Base-by-base conservation (phyloP, 768 basidiomycete species). In the Hericium erinaceus region DNA sequence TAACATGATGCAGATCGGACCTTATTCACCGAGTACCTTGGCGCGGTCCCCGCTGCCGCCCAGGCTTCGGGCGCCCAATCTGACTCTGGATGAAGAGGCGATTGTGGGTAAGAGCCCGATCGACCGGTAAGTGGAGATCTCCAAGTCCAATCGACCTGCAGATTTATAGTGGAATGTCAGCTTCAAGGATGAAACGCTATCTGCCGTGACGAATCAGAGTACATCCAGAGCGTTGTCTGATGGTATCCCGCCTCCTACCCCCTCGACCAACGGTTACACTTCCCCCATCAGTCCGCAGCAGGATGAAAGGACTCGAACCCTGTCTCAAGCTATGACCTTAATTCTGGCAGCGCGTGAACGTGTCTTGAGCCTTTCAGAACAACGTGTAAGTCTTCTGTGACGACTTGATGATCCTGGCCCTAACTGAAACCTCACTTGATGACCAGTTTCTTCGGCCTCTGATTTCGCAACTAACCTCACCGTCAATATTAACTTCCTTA, bases 31-130 rank as follows among this genome's bases (percentile, higher is more conserved):
- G 37, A 82, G 75, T 65, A 84, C 83, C 5, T 73, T 91, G 61
- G 85, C 87, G 28, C 78, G 81, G 65, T 87, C 84, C n/a, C 83
- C 85, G 12, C 74, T 89, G 53, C 87, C 87, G 33, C 80, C 87
- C 59, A 84, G 87, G 71, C 76, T 90, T 65, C 78, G 85, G 74
- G 84, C 87, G 44, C 77, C 77, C 65, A 84, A 89, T 74, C 73
- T 90, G 71, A 73, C 77, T 66, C 74, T 89, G 66, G 84, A 86
- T 61, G 84, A 85, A 61, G 80, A 83, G 66, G 64, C 24, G 13
- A 44, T 33, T 6, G 58, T 28, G 22, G 54, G 38, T 33, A 58
- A 52, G 54, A 40, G 24, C 10, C 52, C 58, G 22, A 48, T 52
- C 28, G 48, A 60, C 18, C 37, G 48, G 60, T 56, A 52, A 48